A percentile compares a stretch with the other conserved stretches of the same genome.
phyloP scores from a whole-genome alignment of 257 asterid species.

The Salvia hispanica region DNA sequence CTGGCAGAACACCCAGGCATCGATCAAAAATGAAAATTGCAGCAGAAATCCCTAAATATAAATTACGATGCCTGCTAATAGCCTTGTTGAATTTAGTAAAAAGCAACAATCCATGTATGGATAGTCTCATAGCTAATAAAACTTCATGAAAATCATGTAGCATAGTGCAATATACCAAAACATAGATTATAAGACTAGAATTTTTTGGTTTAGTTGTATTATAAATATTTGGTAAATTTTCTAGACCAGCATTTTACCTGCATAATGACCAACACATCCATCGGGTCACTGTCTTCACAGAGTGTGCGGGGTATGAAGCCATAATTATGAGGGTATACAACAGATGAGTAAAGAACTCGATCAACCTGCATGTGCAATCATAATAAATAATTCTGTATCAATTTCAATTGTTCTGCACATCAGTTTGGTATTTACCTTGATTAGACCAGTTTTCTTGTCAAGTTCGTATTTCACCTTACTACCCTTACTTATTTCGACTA shows the following conservation, averaged over 20 bases:
- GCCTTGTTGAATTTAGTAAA: background rate
- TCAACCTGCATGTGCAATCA: constrained; percentile 66
- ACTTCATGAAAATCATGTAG: background rate
- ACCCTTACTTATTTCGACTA: constrained; percentile 87
- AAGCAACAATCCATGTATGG: background rate
- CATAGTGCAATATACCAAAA: background rate
- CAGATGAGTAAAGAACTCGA: constrained; percentile 92
- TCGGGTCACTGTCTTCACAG: constrained; percentile 88
- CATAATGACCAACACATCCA: constrained; percentile 96
- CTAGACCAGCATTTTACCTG: constrained; percentile 56
- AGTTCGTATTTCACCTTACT: constrained; percentile 97
- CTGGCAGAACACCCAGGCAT: background rate
- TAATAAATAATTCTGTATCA: constrained; percentile 9
- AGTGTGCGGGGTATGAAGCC: constrained; percentile 96
- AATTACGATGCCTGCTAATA: background rate
- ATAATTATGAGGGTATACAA: constrained; percentile 95
- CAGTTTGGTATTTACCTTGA: constrained; percentile 58
- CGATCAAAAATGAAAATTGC: background rate
- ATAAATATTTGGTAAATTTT: background rate
- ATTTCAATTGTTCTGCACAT: background rate
- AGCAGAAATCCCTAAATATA: background rate
- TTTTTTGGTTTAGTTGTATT: constrained; percentile 4
- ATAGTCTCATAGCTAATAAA: background rate
- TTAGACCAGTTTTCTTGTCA: constrained; percentile 86
- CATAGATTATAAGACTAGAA: background rate